These are phyloP conservation scores for Colletotrichum sansevieriae DNA, from an alignment of 2,329 filamentous ascomycete species.

Conservation along the genomic window DNA sequence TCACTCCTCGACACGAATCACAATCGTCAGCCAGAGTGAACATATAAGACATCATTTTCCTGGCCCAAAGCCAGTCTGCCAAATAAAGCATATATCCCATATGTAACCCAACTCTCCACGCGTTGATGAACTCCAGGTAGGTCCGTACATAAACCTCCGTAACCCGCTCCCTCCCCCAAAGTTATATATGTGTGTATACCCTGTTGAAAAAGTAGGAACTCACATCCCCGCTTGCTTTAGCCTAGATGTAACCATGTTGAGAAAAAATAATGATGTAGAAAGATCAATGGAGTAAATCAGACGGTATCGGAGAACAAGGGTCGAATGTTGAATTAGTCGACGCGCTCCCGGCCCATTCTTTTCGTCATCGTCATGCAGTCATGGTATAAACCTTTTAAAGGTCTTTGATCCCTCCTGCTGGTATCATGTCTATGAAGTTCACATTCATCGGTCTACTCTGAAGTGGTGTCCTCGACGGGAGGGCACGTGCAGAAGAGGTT, in stretches of 20 bases:
- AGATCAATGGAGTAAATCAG: background rate
- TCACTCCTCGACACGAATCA: too few relatives aligned
- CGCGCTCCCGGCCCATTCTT: background rate
- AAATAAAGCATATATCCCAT: background rate
- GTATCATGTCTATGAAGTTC: constrained; percentile 32
- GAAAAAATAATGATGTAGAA: constrained; percentile 4
- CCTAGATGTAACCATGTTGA: constrained; percentile 32
- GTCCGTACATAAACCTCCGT: background rate
- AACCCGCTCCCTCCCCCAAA: background rate
- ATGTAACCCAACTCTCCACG: background rate
- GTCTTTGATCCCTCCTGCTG: constrained; percentile 9
- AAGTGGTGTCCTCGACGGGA: constrained; percentile 77
- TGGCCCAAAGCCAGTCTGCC: constrained; percentile 5
- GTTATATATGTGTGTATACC: constrained; percentile 8
- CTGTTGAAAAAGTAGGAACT: constrained; percentile 37
- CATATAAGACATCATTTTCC: constrained; percentile 1
- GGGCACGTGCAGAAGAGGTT: constrained; percentile 97
- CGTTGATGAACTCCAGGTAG: constrained; percentile 26
- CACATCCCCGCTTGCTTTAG: constrained; percentile 32
- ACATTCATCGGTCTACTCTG: constrained; percentile 42
- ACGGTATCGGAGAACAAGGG: background rate
- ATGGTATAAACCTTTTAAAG: background rate
- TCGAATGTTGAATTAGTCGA: constrained; percentile 38
- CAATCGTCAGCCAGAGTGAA: background rate
- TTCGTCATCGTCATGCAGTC: constrained; percentile 24